Percentiles rank a stretch among this genome's conserved stretches.
phyloP scores from a whole-genome alignment of 352 stramenopile genomes.

The Pythium phragmiticola region DNA sequence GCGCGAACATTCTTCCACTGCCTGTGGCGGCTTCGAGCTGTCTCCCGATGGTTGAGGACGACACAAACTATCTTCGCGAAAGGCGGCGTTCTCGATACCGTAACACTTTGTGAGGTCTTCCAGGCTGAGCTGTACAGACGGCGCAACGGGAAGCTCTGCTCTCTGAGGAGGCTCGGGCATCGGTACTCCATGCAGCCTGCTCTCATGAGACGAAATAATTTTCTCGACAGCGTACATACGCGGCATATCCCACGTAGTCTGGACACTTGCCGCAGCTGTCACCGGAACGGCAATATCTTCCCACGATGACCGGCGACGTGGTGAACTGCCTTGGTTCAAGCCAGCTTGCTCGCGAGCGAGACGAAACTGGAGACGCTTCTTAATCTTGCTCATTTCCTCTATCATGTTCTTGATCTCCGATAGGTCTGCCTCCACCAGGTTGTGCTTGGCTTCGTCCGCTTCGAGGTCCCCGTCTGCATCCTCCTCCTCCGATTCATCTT shows the following conservation, averaged over 20 bases:
- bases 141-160: not conserved
- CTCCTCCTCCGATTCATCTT: constrained; percentile 3
- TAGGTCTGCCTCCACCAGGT: constrained; percentile 38
- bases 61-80: not conserved
- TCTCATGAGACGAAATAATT: constrained; percentile 12
- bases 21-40: not conserved
- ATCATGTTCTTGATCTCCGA: constrained; percentile 50
- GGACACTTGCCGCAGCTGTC: constrained; percentile 7
- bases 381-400: constrained; percentile 63
- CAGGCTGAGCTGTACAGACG: constrained; percentile 22
- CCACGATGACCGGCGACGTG: constrained; percentile 9
- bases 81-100: constrained; percentile 16
- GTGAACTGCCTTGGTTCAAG: not conserved
- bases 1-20: not conserved
- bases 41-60: not conserved
- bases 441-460: constrained; percentile 28
- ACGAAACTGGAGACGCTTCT: constrained; percentile 47
- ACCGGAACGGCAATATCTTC: constrained; percentile 20
- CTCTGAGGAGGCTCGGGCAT: not conserved
- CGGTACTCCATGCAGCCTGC: not conserved
- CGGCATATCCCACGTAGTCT: constrained; percentile 28
- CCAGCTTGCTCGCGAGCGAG: constrained; percentile 22
- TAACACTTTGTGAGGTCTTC: constrained; percentile 24
- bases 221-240: constrained; percentile 25
- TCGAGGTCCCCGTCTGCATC: constrained; percentile 23